These are phyloP conservation scores for Saccharomyces jurei DNA, from an alignment of 805 yeast genomes.

Conservation along the genomic window DNA sequence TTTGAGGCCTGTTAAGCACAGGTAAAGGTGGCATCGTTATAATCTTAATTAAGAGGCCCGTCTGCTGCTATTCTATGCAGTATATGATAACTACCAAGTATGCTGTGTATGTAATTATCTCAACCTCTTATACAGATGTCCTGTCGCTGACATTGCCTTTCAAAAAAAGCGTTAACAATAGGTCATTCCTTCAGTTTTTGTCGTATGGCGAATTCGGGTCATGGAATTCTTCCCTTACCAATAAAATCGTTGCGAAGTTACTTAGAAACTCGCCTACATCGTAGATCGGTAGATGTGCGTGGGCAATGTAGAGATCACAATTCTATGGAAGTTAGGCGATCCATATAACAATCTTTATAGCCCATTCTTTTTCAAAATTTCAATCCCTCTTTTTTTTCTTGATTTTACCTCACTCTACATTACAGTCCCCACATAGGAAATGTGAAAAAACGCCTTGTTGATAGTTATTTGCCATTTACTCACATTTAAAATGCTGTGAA, in stretches of 20 bases:
- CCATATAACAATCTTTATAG: not conserved
- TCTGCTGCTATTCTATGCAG: not conserved
- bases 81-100: not conserved
- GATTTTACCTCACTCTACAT: not conserved
- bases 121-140: not conserved
- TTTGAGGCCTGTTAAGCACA: slow-evolving; percentile 10
- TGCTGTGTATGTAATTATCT: not conserved
- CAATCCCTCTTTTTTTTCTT: too few species aligned
- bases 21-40: not conserved
- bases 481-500: too few species aligned
- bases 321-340: not conserved
- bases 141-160: not conserved
- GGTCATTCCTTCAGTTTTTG: not conserved
- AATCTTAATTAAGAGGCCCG: not conserved
- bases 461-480: too few species aligned
- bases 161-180: not conserved
- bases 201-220: not conserved
- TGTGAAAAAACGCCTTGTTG: too few species aligned
- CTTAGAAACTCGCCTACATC: not conserved
- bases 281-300: not conserved
- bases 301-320: not conserved
- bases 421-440: too few species aligned
- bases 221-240: not conserved
- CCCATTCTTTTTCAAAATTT: too few species aligned
- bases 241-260: not conserved